Percentiles rank a stretch among this genome's conserved stretches.
These are phyloP conservation scores for Mycena rosella DNA, from an alignment of 768 basidiomycete genomes.

Conservation along the genomic window DNA sequence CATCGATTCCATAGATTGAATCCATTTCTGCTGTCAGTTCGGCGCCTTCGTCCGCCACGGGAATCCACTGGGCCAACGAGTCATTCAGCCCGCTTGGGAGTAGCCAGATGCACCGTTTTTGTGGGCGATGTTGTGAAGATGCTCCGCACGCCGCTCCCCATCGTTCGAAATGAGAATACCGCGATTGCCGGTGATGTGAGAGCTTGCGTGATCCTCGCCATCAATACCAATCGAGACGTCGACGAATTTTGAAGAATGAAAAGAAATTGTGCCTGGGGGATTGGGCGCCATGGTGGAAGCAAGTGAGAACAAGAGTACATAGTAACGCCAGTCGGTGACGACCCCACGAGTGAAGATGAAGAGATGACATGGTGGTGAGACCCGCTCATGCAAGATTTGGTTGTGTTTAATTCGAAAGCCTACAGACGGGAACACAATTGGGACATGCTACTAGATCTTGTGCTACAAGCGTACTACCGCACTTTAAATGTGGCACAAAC, in stretches of 20 bases:
- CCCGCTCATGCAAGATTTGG: too few relatives aligned
- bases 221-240: not conserved
- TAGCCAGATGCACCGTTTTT: not conserved
- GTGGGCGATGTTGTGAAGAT: slow-evolving; percentile 4
- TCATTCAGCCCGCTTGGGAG: not conserved
- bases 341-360: too few relatives aligned
- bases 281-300: too few relatives aligned
- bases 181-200: not conserved
- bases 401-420: too few relatives aligned
- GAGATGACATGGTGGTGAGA: too few relatives aligned
- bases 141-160: not conserved
- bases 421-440: too few relatives aligned
- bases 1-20: not conserved
- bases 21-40: not conserved
- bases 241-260: not conserved
- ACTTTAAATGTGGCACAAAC: slow-evolving; percentile 1
- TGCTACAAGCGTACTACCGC: too few relatives aligned
- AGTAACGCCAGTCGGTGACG: too few relatives aligned
- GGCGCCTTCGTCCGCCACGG: not conserved
- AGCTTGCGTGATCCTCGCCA: not conserved
- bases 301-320: too few relatives aligned
- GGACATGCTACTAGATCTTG: too few relatives aligned
- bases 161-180: slow-evolving; percentile 5
- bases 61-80: not conserved
- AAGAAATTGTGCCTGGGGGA: not conserved